A percentile compares a stretch with the other conserved stretches of the same genome.
Evolutionary conservation across 306 rosid genomes (phyloP).

Genomic region (Trifolium pratense): DNA sequence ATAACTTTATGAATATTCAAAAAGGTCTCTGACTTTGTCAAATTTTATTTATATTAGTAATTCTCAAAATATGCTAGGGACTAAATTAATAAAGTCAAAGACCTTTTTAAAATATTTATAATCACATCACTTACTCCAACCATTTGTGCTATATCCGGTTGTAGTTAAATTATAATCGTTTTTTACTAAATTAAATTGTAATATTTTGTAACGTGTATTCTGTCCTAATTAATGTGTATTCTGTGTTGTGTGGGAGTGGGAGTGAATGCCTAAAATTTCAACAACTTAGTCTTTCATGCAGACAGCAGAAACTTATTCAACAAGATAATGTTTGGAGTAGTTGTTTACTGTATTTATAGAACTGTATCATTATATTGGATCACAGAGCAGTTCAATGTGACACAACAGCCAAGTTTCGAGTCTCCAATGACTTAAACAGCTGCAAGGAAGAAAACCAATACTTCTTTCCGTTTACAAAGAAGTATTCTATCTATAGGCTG

Average conservation of each 20-base stretch:
- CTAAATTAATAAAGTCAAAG: too few relatives aligned
- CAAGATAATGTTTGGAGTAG: background rate
- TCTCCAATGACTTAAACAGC: conserved; percentile 31
- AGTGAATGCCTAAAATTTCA: background rate
- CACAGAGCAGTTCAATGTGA: conserved; percentile 16
- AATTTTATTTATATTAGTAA: too few relatives aligned
- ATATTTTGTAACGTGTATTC: too few relatives aligned
- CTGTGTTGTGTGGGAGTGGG: background rate
- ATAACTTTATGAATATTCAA: too few relatives aligned
- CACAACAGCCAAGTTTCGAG: background rate
- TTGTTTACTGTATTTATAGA: background rate
- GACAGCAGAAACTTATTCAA: background rate
- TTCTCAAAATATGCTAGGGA: too few relatives aligned
- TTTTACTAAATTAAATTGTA: too few relatives aligned
- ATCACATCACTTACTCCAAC: too few relatives aligned
- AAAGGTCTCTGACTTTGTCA: too few relatives aligned
- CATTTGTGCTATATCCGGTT: too few relatives aligned
- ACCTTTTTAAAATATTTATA: too few relatives aligned
- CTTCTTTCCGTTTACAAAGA: conserved; percentile 48
- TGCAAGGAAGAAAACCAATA: conserved; percentile 43
- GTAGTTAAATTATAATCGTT: too few relatives aligned
- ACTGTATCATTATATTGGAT: conserved; percentile 17
- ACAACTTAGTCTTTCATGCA: background rate
- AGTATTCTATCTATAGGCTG: conserved; percentile 46
- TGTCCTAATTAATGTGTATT: too few relatives aligned